Conservation (phyloP, 371 early-diverging fungal genomes). For the Capniomyces stellatus region DNA sequence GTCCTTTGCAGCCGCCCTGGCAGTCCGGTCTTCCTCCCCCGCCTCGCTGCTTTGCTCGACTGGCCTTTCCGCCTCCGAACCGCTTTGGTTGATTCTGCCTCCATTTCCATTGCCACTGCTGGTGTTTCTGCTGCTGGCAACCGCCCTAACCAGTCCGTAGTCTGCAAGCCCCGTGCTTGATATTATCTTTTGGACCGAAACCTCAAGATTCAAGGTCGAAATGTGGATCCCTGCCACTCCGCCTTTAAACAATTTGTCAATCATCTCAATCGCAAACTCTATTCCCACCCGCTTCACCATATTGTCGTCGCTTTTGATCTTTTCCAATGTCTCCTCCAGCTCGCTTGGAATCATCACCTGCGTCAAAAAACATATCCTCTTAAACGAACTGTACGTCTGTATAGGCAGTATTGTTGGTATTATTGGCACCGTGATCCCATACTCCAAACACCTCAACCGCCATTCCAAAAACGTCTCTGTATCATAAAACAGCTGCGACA, state of each 20-base stretch:
- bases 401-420: constrained; percentile 91
- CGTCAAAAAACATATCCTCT: constrained; percentile 64
- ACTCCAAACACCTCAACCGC: constrained; percentile 42
- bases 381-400: constrained; percentile 76
- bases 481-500: constrained; percentile 89
- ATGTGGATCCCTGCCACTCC: constrained; percentile 50
- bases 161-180: constrained; percentile 35
- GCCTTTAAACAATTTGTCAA: constrained; percentile 32
- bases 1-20: no score
- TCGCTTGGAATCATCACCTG: constrained; percentile 56
- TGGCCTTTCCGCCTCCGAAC: constrained; percentile 24
- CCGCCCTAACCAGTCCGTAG: neutral
- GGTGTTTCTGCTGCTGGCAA: neutral
- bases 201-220: constrained; percentile 80
- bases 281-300: constrained; percentile 88
- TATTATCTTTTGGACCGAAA: constrained; percentile 64
- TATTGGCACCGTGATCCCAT: constrained; percentile 67
- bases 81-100: constrained; percentile 17
- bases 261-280: constrained; percentile 46
- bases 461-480: constrained; percentile 52
- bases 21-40: no score
- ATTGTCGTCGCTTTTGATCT: constrained; percentile 78
- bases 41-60: constrained; percentile 25
- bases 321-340: constrained; percentile 48
- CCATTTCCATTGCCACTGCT: neutral